Base-by-base conservation (phyloP, 345 rosid genomes). In the Stellera chamaejasme region DNA sequence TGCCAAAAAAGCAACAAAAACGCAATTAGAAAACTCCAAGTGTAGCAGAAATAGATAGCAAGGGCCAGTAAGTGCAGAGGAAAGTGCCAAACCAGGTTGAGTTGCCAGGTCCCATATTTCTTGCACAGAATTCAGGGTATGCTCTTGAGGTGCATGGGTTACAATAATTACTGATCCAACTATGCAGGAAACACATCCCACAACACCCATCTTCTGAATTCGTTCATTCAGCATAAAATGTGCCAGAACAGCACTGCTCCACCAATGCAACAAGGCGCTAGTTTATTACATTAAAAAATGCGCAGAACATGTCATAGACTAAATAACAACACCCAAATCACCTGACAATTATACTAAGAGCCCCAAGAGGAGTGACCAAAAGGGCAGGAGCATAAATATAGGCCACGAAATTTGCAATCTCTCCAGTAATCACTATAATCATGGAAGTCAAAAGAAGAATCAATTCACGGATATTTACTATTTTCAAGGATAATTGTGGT, bases 351-450 rank as follows among this genome's bases (percentile, higher is more conserved):
- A 91, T 88, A 69, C 98, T 91, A 23, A 91, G 67, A 11, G 96
- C 95, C 48, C 98, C 95, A 49, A 88, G 92, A 2, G 98, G 96
- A 1, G 98, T 91, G 64, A 91, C 98, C 44, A 88, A 74, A 59
- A 85, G 88, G 13, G 98, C 98, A 5, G 96, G 98, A 50, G 95
- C 96, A 82, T 88, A 91, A 49, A 83, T 83, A 64, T 88, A 91
- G 50, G 98, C 96, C 55, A 88, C 94, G 54, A 87, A 91, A 69
- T 91, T 91, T 26, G 98, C 96, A 62, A 76, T 71, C 72, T 91
- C 98, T 59, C 98, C 98, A 25, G 79, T 52, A 75, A 87, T 79
- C 98, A 88, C 96, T 88, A 57, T 63, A 61, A 32, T 6, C 15
- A 50, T 32, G 52, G 19, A 64, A 61, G 59, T 63, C 26, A 57